Base-by-base conservation (phyloP, 2,329 filamentous ascomycete species). In the Trichoderma sp. region DNA sequence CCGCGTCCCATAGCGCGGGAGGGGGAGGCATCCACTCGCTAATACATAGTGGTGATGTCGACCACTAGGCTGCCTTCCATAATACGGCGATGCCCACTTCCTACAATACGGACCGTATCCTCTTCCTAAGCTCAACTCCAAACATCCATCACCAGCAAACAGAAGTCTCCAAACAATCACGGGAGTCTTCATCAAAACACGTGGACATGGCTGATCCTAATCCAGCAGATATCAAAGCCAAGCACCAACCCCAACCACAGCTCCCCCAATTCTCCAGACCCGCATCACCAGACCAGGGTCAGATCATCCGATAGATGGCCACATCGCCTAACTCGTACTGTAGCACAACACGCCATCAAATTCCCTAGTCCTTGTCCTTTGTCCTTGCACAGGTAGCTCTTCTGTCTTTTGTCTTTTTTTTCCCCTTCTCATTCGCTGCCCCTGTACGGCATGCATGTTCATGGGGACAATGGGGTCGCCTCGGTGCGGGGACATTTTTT, bases 261-360 rank as follows among this genome's bases (percentile, higher is more conserved):
- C 30, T 37, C 46, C 18, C 59, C 30, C 46, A 21, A 26, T 18
- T 54, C 10, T 43, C 18, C 18, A 52, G 30, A 32, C 51, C 61
- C 34, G 61, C 61, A 66, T 66, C 52, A 66, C 61, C 61, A 58
- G 61, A 66, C 61, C 61, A 37, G 61, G 61, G 61, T 56, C 52
- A 39, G 51, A 66, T 66, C 61, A 66, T 43, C 51, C 61, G 52
- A 66, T 66, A 46, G 51, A 52, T 51, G 55, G 55, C 30, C 39
- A 32, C 60, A 56, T 66, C 49, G 49, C 46, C 46, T 49, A 21
- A 43, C 16, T 43, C 18, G 39, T n/a, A n/a, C n/a, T n/a, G n/a
- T 21, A 30, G 24, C 58, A 60, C 32, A 34, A 18, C 39, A 43
- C 39, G 39, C 39, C 39, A 43, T 43, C n/a, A 18, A 34, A 34